Base-by-base conservation (phyloP, 169 alveolate genomes). In the Plasmodium fragile region DNA sequence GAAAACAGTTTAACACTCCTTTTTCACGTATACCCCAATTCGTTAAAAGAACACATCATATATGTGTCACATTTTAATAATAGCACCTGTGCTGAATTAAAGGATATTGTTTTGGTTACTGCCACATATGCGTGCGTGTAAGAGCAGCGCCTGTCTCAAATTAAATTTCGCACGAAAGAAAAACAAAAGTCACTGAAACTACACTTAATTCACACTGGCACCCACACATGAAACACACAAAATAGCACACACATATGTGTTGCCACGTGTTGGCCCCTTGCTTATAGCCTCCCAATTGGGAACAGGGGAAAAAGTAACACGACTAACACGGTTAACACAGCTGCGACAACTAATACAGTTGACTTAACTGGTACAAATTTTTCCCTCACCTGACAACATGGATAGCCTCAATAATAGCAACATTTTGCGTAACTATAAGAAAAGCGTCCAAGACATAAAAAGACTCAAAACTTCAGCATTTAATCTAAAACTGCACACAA, bases 371-470 rank as follows among this genome's bases (percentile, higher is more conserved):
- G 30, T 0, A 53, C 30, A 55, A 53, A 30, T 16, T 59, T 55
- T 11, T 16, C 55, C 30, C 6, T 28, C 28, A 32, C 22, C 41
- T 1, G 41, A 32, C 72, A 81, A 81, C 43, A 81, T 81, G 91
- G 70, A 55, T 28, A 43, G 22, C 43, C 43, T 22, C 22, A 53
- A 32, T 81, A 16, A 69, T 41, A 41, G 52, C 22, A 69, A 43
- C 75, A 82, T 22, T 39, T 13, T 82, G 82, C 72, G 32, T 34
- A 53, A 83, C 30, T 83, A 70, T 77, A 87, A 77, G 39, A 41
- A 87, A 87, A 22, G 28, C 43, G 52, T 71, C 49, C n/a, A 18
- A 25, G 81, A 75, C 36, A 55, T 87, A 18, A 36, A 78, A 77
- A 32, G 30, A 22, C 43, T 49, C 43, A 39, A 18, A 87, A 43